These are phyloP conservation scores for Hyaloperonospora arabidopsidis DNA, from an alignment of 352 stramenopile species.

Conservation along the genomic window DNA sequence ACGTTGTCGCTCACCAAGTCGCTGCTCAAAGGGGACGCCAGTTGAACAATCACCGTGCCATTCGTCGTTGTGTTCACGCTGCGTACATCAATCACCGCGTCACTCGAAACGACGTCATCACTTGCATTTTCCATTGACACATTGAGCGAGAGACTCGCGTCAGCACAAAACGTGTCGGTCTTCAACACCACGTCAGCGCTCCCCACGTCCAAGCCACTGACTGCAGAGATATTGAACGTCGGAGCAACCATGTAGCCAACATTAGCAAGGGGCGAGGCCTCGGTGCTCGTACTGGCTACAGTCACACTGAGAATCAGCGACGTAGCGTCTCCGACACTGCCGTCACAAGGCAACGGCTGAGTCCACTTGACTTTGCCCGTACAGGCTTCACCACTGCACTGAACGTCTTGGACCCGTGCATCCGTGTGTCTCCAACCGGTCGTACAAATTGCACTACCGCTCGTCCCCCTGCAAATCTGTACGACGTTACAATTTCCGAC, in stretches of 20 bases:
- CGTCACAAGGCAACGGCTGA: constrained; percentile 42
- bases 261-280: constrained; percentile 33
- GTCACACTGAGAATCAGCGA: constrained; percentile 43
- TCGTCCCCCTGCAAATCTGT: constrained; percentile 44
- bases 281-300: constrained; percentile 35
- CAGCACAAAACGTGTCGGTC: constrained; percentile 38
- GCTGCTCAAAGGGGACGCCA: constrained; percentile 29
- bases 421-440: constrained; percentile 28
- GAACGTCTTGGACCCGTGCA: constrained; percentile 32
- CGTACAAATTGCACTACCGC: constrained; percentile 38
- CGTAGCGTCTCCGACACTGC: constrained; percentile 21
- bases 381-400: constrained; percentile 39
- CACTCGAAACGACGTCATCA: constrained; percentile 6
- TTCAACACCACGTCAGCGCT: constrained; percentile 31
- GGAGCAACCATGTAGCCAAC: constrained; percentile 40
- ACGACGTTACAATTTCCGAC: constrained; percentile 49
- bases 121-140: constrained; percentile 16
- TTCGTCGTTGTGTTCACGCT: constrained; percentile 36
- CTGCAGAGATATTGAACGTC: constrained; percentile 36
- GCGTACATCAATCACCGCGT: constrained; percentile 22
- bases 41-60: constrained; percentile 34
- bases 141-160: constrained; percentile 30
- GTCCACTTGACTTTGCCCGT: constrained; percentile 39
- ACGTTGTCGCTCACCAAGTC: constrained; percentile 28
- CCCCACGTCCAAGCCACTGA: constrained; percentile 25